Base-by-base conservation (phyloP, 192 early-diverging fungal species). In the Backusella macrospora region DNA sequence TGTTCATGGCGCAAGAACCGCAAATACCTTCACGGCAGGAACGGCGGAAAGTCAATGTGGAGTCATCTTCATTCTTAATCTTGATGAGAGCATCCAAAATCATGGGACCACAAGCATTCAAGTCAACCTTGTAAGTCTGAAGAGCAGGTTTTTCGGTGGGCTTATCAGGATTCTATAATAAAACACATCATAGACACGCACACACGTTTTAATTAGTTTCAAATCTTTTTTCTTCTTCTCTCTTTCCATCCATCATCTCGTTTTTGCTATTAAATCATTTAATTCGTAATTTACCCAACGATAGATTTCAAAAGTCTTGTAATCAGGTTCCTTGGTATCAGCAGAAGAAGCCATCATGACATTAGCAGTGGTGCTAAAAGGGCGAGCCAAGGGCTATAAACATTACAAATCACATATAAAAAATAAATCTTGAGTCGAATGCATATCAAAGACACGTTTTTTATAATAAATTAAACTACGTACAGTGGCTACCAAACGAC, bases 1-100 rank as follows among this genome's bases (percentile, higher is more conserved):
- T 99, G 89, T 99, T 99, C 97, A 99, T 99, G 65, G 97, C 92
- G 77, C 97, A 98, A 59, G 94, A 96, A 69, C 96, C 96, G 78
- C 96, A 98, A 76, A 98, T 98, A 65, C 95, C 95, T 86, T 98
- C 97, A 83, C 95, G 94, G 86, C 96, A 97, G 21, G 95, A 96
- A 71, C 95, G 90, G 80, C 96, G 92, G 90, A 98, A 96, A 39
- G 96, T 96, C 29, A 97, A 86, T 16, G 96, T 97, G 55, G 94
- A 87, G 79, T 97, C 96, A 4, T 92, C 86, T 79, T 97, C 96
- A 86, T 97, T 99, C 85, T 99, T 99, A 77, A 97, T 96, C 84
- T 99, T 97, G 81, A 98, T 93, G 39, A 98, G 79, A 21, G 94
- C 97, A 80, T 97, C 96, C 43, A 98, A 86, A 10, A 97, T 89